These are phyloP conservation scores for Solanum megistacrolobum DNA, from an alignment of 257 asterid species.

Conservation along the genomic window DNA sequence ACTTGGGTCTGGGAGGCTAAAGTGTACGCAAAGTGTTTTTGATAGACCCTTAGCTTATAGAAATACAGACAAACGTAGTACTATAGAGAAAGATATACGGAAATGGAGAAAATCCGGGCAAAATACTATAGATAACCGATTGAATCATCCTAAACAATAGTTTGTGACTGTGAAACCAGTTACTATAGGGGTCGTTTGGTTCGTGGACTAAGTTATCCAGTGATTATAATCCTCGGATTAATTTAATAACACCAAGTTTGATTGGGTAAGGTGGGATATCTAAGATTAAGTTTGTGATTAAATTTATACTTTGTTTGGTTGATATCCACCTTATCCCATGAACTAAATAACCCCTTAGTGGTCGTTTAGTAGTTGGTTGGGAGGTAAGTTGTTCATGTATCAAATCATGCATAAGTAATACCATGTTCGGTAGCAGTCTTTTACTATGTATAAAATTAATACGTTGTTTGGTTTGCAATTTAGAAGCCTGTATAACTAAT, in stretches of 20 bases:
- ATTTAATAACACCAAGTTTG: not conserved
- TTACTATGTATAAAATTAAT: not conserved
- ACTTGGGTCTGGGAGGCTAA: no score
- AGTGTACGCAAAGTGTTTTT: not conserved
- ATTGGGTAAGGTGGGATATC: not conserved
- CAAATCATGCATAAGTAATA: not conserved
- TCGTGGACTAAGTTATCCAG: not conserved
- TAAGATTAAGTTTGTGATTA: not conserved
- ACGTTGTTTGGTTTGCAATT: not conserved
- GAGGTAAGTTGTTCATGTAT: not conserved
- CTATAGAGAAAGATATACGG: not conserved
- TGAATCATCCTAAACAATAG: not conserved
- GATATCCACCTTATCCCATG: not conserved
- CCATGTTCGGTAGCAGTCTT: not conserved
- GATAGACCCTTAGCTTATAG: not conserved
- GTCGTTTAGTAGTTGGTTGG: not conserved
- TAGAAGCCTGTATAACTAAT: not conserved
- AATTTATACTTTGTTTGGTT: not conserved
- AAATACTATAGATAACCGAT: not conserved
- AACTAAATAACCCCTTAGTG: not conserved
- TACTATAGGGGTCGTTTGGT: not conserved
- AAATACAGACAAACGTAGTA: rapidly evolving
- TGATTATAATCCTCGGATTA: not conserved
- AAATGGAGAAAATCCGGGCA: not conserved
- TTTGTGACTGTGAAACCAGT: not conserved